A percentile compares a stretch with the other conserved stretches of the same genome.
These are phyloP conservation scores for Zasmidium citrigriseum DNA, from an alignment of 2,329 filamentous ascomycete genomes.

Conservation along the genomic window DNA sequence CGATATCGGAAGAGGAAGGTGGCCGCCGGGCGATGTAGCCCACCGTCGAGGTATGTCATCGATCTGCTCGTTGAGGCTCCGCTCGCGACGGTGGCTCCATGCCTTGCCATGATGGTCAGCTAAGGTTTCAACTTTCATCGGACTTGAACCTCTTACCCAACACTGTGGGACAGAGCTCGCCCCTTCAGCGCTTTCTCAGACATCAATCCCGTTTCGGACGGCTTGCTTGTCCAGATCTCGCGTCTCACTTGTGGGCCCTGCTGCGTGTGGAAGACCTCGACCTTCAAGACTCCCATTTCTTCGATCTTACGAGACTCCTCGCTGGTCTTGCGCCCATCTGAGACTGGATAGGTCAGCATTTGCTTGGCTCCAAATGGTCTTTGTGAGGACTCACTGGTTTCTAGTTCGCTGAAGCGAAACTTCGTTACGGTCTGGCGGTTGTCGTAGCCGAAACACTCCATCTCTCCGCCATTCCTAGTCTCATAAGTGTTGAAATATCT, in stretches of 20 bases:
- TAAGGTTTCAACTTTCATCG: background rate
- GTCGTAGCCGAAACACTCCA: background rate
- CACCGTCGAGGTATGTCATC: background rate
- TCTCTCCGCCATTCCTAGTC: background rate
- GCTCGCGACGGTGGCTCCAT: background rate
- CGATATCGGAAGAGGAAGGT: slow-evolving; percentile 27
- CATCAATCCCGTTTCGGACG: slow-evolving; percentile 4
- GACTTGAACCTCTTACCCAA: slow-evolving; percentile 4
- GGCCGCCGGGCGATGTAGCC: background rate
- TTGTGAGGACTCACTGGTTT: background rate
- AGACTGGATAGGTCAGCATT: background rate
- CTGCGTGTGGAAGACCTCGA: background rate
- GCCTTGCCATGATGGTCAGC: background rate
- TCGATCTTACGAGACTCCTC: background rate
- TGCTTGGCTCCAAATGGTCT: background rate
- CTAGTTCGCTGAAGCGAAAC: background rate
- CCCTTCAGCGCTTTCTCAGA: slow-evolving; percentile 24
- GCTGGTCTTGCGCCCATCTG: background rate
- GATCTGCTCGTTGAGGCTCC: no score
- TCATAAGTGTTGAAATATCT: background rate
- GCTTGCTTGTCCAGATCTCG: background rate
- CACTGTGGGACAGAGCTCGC: slow-evolving; percentile 17
- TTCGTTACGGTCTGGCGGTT: background rate
- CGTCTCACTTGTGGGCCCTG: background rate
- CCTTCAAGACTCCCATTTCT: background rate